Percentiles rank a stretch among this genome's conserved stretches.
Evolutionary conservation across 2,329 filamentous ascomycete genomes (phyloP).

Genomic region (Fusarium incarnatum): DNA sequence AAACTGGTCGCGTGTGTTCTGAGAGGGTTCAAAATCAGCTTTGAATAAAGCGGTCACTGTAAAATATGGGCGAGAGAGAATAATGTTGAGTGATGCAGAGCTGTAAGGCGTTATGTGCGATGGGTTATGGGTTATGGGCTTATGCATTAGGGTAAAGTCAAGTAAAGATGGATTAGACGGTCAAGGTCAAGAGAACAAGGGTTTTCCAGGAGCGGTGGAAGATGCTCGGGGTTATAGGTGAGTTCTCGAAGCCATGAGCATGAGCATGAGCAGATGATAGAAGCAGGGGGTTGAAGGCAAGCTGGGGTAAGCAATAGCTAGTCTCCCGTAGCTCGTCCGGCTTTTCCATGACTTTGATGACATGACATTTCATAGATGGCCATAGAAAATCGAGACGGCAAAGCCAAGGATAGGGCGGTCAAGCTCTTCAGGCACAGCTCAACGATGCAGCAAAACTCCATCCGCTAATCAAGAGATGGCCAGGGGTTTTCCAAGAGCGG

Average conservation of each 20-base stretch:
- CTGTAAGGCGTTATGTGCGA: conserved; percentile 24
- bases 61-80: conserved; percentile 17
- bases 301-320: conserved; percentile 37
- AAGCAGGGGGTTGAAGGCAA: conserved; percentile 36
- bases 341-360: conserved; percentile 20
- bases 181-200: conserved; percentile 28
- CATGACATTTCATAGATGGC: background rate
- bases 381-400: conserved; percentile 9
- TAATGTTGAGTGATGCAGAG: conserved; percentile 21
- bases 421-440: conserved; percentile 36
- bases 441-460: conserved; percentile 31
- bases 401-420: conserved; percentile 36
- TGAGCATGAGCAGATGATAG: conserved; percentile 36
- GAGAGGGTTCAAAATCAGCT: conserved; percentile 30
- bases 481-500: conserved; percentile 28
- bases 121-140: conserved; percentile 41
- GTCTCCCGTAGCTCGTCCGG: conserved; percentile 4
- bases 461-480: conserved; percentile 37
- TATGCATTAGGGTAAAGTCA: conserved; percentile 30
- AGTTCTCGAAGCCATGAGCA: conserved; percentile 22
- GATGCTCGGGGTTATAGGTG: conserved; percentile 21
- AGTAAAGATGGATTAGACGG: conserved; percentile 23
- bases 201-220: conserved; percentile 34
- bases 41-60: conserved; percentile 40
- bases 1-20: conserved; percentile 30